Base-by-base conservation (phyloP, 345 rosid species). In the Abelmoschus esculentus region DNA sequence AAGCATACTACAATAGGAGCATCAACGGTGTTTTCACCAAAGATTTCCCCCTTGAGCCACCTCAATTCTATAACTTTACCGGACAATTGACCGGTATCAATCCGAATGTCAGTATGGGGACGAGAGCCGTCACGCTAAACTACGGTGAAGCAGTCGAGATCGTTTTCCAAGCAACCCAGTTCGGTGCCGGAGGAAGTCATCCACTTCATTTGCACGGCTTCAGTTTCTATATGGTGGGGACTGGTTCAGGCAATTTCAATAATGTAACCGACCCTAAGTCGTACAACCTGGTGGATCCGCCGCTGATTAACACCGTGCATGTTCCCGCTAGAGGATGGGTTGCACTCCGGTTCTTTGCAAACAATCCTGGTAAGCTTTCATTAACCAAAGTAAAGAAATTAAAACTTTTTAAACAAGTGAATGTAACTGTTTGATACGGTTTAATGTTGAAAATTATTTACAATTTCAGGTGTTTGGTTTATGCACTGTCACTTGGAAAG, bases 201-300 rank as follows among this genome's bases (percentile, higher is more conserved):
- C 84, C 81, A 19, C 67, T 81, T 62, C 84, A 81, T 55, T 38
- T 81, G 50, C 81, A 81, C 40, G 84, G 84, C 3, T 69, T 31
- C 28, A 78, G 79, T 42, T 78, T 78, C 69, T 81, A 75, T 38
- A 17, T 55, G 10, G 78, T 81, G 0, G 78, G 81, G 13, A 10
- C 2, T 2, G 84, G 84, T 18, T 18, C 0, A 0, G 76, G 84
- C 12, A 78, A 72, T 52, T 81, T 59, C 28, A 61, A 81, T 62
- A 72, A 72, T 4, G 64, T 28, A 0, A 67, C 47, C 5, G 72
- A 66, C 10, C 74, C 81, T 1, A 5, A 7, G 52, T 44, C 66
- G 9, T 80, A 69, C 69, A 80, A 77, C 61, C 52, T 80, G 28
- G 67, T 72, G 5, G 79, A 78, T 56, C 84, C 81, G 10, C 79